Evolutionary conservation across 345 rosid genomes (phyloP).

Genomic region (Carallia brachiata): DNA sequence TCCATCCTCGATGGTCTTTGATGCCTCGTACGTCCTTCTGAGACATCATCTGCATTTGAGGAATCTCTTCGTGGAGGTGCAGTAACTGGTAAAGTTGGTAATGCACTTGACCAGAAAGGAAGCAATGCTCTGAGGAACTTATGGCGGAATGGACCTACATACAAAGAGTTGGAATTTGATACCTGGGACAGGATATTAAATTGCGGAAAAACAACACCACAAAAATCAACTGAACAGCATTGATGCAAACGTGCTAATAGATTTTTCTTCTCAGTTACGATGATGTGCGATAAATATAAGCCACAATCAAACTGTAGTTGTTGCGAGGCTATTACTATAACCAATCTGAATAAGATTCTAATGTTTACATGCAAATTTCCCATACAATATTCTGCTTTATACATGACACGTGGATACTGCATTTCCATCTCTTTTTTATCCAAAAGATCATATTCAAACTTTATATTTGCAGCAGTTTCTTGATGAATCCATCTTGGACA

Average conservation of each 20-base stretch:
- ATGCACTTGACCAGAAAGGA: conserved; percentile 97
- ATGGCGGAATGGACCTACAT: conserved; percentile 77
- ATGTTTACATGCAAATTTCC: not conserved
- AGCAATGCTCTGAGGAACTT: conserved; percentile 90
- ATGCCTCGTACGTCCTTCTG: conserved; percentile 66
- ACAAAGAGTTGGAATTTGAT: conserved; percentile 9
- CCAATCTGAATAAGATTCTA: not conserved
- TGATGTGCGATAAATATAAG: not conserved
- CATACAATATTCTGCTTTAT: not conserved
- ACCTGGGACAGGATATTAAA: not conserved
- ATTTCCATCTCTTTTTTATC: too few species aligned
- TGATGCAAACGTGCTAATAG: too few species aligned
- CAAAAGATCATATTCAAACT: not conserved
- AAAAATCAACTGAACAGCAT: not conserved
- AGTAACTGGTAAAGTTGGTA: conserved; percentile 93
- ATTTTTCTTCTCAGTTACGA: not conserved
- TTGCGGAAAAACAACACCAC: not conserved
- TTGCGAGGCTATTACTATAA: not conserved
- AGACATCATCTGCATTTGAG: conserved; percentile 55
- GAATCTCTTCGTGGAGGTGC: conserved; percentile 87
- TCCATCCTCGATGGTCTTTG: conserved; percentile 79
- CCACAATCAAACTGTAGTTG: not conserved
- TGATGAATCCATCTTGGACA: not conserved
- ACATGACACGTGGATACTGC: not conserved
- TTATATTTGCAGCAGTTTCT: not conserved